These are phyloP conservation scores for Mollisiaceae sp. DNA, from an alignment of 2,329 filamentous ascomycete genomes.

Conservation along the genomic window DNA sequence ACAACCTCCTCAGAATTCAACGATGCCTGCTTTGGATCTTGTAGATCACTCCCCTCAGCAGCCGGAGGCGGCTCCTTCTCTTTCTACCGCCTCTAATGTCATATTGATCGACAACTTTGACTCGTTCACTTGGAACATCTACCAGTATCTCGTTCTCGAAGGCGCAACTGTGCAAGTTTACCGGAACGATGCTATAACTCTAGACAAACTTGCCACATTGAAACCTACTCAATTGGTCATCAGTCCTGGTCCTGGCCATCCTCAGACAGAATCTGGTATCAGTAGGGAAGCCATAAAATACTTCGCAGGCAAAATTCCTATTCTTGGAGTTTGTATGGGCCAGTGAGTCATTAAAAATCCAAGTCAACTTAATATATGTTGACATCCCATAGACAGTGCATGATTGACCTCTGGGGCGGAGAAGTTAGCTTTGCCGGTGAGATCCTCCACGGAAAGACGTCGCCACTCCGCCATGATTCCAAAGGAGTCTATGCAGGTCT, in stretches of 20 bases:
- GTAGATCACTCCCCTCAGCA: conserved; percentile 89
- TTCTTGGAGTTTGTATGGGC: conserved; percentile 99
- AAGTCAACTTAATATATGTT: conserved; percentile 20
- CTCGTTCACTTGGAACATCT: conserved; percentile 99
- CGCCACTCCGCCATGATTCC: conserved; percentile 82
- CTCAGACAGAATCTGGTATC: conserved; percentile 86
- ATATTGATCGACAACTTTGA: conserved; percentile 99
- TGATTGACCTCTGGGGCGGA: conserved; percentile 91
- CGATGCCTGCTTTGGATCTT: conserved; percentile 53
- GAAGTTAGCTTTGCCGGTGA: conserved; percentile 92
- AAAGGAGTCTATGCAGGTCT: conserved; percentile 92
- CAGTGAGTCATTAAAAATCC: conserved; percentile 61
- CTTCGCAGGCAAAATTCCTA: conserved; percentile 92
- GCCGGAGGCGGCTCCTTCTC: conserved; percentile 72
- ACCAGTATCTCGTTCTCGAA: conserved; percentile 97
- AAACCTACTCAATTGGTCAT: conserved; percentile 93
- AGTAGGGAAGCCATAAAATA: conserved; percentile 90
- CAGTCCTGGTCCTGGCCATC: conserved; percentile 94
- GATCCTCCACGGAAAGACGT: conserved; percentile 97
- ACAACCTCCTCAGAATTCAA: conserved; percentile 17
- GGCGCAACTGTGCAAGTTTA: conserved; percentile 89
- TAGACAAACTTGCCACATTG: conserved; percentile 81
- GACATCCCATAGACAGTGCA: conserved; percentile 73
- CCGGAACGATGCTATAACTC: conserved; percentile 88
- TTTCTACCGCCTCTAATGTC: conserved; percentile 85